Evolutionary conservation across 148 eudicot species (phyloP).

Genomic region (Mesembryanthemum crystallinum): DNA sequence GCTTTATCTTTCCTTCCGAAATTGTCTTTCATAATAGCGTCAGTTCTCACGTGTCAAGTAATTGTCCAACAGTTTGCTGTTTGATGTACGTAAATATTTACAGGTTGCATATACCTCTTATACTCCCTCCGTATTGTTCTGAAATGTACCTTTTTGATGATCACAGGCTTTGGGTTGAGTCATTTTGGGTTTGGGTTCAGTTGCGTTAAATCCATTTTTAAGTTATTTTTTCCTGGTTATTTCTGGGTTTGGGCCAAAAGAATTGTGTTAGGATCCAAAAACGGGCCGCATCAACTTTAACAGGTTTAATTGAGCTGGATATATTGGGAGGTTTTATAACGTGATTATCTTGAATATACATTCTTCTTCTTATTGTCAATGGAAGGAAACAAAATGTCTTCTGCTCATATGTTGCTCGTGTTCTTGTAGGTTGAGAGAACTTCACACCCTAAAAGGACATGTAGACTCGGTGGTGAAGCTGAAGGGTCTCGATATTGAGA

Average conservation of each 20-base stretch:
- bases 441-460: conserved; percentile 43
- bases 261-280: no score
- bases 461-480: conserved; percentile 46
- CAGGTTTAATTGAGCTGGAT: not conserved
- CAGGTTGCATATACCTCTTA: not conserved
- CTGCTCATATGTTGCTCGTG: conserved; percentile 8
- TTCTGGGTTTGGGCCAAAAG: no score
- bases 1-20: not conserved
- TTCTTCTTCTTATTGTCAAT: not conserved
- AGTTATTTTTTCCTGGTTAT: no score
- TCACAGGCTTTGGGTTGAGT: no score
- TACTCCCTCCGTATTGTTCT: no score
- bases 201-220: no score
- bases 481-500: conserved; percentile 44
- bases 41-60: not conserved
- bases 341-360: not conserved
- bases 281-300: not conserved
- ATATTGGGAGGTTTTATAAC: not conserved
- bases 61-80: not conserved
- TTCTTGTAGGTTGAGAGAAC: conserved; percentile 36
- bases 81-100: not conserved
- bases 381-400: not conserved
- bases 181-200: no score
- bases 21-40: not conserved
- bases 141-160: no score